A percentile compares a stretch with the other conserved stretches of the same genome.
Evolutionary conservation across 441 rosid genomes (phyloP).

Genomic region (Aquilaria agallochum): DNA sequence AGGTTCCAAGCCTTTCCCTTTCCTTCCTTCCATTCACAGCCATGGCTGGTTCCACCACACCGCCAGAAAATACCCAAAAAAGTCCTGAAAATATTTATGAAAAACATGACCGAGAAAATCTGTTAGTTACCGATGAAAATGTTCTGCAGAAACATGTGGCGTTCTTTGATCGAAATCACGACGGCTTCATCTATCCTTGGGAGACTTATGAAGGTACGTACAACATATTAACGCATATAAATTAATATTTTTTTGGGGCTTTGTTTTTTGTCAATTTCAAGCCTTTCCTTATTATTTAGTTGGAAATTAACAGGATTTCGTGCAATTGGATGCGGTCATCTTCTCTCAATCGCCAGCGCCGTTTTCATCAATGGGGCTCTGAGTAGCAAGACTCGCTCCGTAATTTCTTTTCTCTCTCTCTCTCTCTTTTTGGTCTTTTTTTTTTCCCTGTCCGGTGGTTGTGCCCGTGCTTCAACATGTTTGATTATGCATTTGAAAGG

Average conservation of each 20-base stretch:
- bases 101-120: no score
- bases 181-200: conserved; percentile 77
- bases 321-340: conserved; percentile 61
- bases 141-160: conserved; percentile 71
- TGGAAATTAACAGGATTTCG: conserved; percentile 51
- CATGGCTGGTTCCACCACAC: no score
- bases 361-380: conserved; percentile 55
- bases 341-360: conserved; percentile 41
- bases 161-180: conserved; percentile 77
- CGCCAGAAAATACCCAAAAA: no score
- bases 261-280: no score
- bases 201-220: conserved; percentile 66
- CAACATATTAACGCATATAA: no score
- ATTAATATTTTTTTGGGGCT: no score
- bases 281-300: neutral
- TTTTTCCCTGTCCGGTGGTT: no score
- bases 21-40: no score
- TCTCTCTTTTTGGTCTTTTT: neutral
- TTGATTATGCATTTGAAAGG: no score
- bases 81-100: no score
- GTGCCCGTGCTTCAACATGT: no score
- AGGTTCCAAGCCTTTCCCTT: no score
- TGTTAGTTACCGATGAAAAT: conserved; percentile 11
- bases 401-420: conserved; percentile 15
- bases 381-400: conserved; percentile 80